phyloP scores from a whole-genome alignment of 2,329 filamentous ascomycete species.

The Stachybotrys chartarum region DNA sequence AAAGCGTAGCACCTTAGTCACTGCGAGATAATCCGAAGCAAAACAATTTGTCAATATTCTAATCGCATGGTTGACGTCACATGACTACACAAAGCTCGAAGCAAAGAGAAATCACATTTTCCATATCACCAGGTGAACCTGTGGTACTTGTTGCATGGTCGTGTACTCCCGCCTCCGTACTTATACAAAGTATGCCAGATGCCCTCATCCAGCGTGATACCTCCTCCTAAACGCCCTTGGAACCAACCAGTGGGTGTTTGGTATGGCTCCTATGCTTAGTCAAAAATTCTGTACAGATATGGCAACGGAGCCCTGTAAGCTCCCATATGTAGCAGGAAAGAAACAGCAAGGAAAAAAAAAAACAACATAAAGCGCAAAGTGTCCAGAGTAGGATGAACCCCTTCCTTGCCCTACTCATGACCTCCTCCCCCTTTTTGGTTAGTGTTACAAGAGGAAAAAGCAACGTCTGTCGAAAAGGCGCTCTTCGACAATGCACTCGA shows the following conservation, averaged over 20 bases:
- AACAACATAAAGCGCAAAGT: too few species aligned
- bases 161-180: neutral
- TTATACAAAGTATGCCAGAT: neutral
- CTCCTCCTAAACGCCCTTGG: neutral
- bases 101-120: neutral
- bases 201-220: neutral
- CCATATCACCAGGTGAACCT: neutral
- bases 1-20: too few species aligned
- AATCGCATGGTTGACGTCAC: too few species aligned
- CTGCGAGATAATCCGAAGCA: too few species aligned
- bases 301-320: neutral
- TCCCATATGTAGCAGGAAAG: neutral
- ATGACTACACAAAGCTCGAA: too few species aligned
- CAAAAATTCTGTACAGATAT: neutral
- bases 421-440: neutral
- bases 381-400: too few species aligned
- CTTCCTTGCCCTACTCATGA: neutral
- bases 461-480: neutral
- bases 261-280: neutral
- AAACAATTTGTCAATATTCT: too few species aligned
- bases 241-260: too few species aligned
- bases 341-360: neutral
- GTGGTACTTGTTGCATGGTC: slow-evolving; percentile 2
- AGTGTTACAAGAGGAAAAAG: neutral
- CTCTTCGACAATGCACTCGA: neutral